Percentiles rank a stretch among this genome's conserved stretches.
Conservation (phyloP, 2,329 filamentous ascomycete species). For the Clonostachys sp. region DNA sequence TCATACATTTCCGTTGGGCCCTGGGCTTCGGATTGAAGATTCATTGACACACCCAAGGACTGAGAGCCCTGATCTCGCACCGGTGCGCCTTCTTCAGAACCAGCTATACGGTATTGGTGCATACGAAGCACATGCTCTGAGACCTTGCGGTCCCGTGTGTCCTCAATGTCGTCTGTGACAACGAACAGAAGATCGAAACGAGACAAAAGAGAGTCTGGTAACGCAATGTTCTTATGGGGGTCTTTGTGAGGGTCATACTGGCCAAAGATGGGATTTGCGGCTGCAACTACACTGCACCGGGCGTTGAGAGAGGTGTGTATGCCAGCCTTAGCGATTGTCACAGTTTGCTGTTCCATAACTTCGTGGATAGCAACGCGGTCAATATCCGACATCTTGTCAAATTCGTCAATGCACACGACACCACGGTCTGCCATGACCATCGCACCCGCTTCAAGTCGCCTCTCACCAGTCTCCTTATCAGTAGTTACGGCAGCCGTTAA, state of each 20-base stretch:
- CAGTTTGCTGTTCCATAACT: conserved; percentile 99
- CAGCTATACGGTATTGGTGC: conserved; percentile 91
- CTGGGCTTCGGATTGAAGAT: conserved; percentile 69
- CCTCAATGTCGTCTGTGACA: conserved; percentile 97
- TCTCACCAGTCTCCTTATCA: conserved; percentile 95
- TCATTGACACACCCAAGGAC: conserved; percentile 80
- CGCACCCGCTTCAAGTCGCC: conserved; percentile 90
- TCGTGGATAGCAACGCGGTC: conserved; percentile 98
- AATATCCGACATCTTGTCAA: conserved; percentile 99
- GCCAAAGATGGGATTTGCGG: conserved; percentile 95
- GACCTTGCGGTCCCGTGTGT: conserved; percentile 82
- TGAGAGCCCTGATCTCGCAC: conserved; percentile 85
- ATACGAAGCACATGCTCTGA: conserved; percentile 97
- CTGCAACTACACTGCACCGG: conserved; percentile 91
- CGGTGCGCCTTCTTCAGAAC: conserved; percentile 89
- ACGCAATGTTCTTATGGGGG: conserved; percentile 95
- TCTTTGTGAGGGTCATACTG: conserved; percentile 99
- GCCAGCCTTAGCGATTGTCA: conserved; percentile 97
- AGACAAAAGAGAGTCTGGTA: conserved; percentile 92
- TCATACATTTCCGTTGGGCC: conserved; percentile 85
- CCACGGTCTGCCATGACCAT: conserved; percentile 98
- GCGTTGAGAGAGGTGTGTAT: conserved; percentile 98
- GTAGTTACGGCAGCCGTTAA: conserved; percentile 93
- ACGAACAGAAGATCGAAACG: conserved; percentile 98
- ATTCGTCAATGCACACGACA: conserved; percentile 98